Base-by-base conservation (phyloP, 1,139 yeast species). In the Arxiozyma telluris region DNA sequence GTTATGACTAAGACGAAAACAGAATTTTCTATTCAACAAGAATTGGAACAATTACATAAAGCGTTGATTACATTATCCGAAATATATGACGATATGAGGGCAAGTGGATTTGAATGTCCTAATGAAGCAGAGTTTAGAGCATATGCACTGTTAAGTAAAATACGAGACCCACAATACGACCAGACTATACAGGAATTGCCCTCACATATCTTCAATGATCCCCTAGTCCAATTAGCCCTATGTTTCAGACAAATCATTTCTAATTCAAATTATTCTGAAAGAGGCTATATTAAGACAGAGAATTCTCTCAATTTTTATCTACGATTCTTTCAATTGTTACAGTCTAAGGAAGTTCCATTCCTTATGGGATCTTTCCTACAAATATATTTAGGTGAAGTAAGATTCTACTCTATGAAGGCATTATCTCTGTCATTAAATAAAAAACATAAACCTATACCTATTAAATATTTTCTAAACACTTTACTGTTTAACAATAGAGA, bases 71-170 rank as follows among this genome's bases (percentile, higher is more conserved):
- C 98, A 0, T 74, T 94, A 44, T 79, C 88, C 20, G 97, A 94
- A 67, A 87, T 90, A 63, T 94, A 94, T 64, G 82, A 83, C 54
- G 96, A 88, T 62, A 84, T 86, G 11, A 73, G 96, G 49, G 79
- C 82, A 44, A 78, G 79, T 57, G 93, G 90, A 1, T 83, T 88
- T 0, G 65, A 57, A 20, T 80, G 87, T 53, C 90, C 94, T 0
- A 86, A 87, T 61, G 98, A 94, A 70, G 87, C 98, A 0, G 99
- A 94, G 67, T 89, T 94, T 64, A 78, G 97, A 58, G 91, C 96
- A 0, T 94, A 91, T 67, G 86, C 90, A 59, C 72, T 93, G 21
- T 65, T 94, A 41, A 82, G 93, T 64, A 94, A 89, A 61, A 71
- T 88, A 9, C 76, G 88, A 60, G 98, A 93, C 65, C 84, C 95